Evolutionary conservation across 192 early-diverging fungal species (phyloP).

Genomic region (Podila horticola): DNA sequence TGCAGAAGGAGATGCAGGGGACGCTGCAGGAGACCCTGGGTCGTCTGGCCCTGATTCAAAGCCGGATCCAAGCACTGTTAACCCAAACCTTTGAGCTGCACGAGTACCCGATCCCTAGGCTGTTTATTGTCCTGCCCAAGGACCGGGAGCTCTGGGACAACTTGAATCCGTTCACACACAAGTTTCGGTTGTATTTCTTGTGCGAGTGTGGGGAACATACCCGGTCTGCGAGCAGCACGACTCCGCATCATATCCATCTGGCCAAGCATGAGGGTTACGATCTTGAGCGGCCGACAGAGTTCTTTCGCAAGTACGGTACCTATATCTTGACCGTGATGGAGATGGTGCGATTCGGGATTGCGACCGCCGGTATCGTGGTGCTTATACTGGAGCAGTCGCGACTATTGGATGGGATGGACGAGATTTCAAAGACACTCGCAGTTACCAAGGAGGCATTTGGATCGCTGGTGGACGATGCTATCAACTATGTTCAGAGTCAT

Average conservation of each 20-base stretch:
- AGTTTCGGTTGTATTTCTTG: constrained; percentile 2
- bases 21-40: not conserved
- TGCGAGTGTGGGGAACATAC: constrained; percentile 22
- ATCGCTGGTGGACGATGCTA: constrained; percentile 28
- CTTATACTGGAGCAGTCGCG: not conserved
- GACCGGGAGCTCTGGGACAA: not conserved
- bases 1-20: constrained; percentile 6
- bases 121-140: not conserved
- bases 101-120: constrained; percentile 2
- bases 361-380: constrained; percentile 5
- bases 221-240: not conserved
- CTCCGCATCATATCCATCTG: constrained; percentile 16
- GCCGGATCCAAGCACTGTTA: constrained; percentile 16
- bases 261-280: constrained; percentile 33
- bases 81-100: constrained; percentile 26
- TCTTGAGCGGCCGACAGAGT: constrained; percentile 14
- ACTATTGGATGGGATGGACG: not conserved
- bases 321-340: constrained; percentile 16
- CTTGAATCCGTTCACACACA: not conserved
- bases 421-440: not conserved
- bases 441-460: constrained; percentile 5
- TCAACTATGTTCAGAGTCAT: constrained; percentile 5
- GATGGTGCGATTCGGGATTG: constrained; percentile 19
- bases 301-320: constrained; percentile 18
- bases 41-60: constrained; percentile 9